Percentiles rank a stretch among this genome's conserved stretches.
phyloP scores from a whole-genome alignment of 202 grass and related monocot species.

The Schoenoplectus triqueter region DNA sequence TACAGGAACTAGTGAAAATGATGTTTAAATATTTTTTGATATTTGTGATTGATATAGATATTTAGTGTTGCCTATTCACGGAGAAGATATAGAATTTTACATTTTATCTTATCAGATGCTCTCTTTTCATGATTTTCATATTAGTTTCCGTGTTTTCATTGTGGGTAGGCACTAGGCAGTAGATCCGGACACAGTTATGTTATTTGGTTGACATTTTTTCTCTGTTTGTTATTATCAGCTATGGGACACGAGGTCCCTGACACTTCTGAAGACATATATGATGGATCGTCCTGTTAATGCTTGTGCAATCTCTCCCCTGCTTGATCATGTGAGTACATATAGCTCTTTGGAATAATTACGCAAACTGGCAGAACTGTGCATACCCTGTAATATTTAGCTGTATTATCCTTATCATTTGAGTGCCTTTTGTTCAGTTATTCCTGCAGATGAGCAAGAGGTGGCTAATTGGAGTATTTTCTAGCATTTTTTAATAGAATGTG shows the following conservation, averaged over 20 bases:
- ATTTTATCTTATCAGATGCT: not conserved
- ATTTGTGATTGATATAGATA: not conserved
- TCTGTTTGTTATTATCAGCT: constrained; percentile 50
- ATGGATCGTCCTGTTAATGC: constrained; percentile 90
- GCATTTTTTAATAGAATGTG: not conserved
- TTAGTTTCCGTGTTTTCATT: not conserved
- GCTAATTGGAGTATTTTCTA: not conserved
- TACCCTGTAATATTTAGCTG: not conserved
- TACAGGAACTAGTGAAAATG: not conserved
- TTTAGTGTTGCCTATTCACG: not conserved
- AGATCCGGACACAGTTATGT: not conserved
- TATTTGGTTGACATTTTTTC: not conserved
- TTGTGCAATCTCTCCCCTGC: constrained; percentile 83
- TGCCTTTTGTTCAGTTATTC: not conserved
- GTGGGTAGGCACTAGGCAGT: not conserved
- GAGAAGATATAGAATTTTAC: not conserved
- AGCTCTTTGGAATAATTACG: constrained; percentile 3
- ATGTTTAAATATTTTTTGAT: not conserved
- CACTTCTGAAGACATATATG: constrained; percentile 78
- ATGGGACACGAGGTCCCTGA: constrained; percentile 70
- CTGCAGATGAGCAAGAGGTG: not conserved
- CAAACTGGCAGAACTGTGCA: not conserved
- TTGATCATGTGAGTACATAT: constrained; percentile 69
- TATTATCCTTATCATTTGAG: not conserved
- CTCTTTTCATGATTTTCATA: not conserved